Evolutionary conservation across 192 early-diverging fungal genomes (phyloP).

Genomic region (Mycoemilia scoparia): DNA sequence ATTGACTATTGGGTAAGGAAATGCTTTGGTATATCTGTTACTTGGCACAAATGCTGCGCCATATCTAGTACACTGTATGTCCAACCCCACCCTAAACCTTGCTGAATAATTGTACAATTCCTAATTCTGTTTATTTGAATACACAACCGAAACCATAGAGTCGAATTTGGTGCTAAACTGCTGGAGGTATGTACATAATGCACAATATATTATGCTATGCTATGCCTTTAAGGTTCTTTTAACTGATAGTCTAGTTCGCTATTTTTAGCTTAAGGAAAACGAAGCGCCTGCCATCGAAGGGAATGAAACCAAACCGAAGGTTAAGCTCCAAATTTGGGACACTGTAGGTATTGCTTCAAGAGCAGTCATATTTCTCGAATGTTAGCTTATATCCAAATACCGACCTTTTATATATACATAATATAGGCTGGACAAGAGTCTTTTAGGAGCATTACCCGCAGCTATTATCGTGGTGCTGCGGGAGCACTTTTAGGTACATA

Average conservation of each 20-base stretch:
- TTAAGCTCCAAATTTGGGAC: slow-evolving; percentile 92
- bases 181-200: too few species aligned
- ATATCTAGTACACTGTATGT: too few species aligned
- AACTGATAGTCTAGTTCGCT: too few species aligned
- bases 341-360: too few species aligned
- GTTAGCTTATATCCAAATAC: slow-evolving; percentile 7
- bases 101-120: not conserved
- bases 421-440: slow-evolving; percentile 74
- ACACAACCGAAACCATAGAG: slow-evolving; percentile 8
- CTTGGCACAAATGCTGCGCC: not conserved
- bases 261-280: not conserved
- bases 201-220: too few species aligned
- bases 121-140: not conserved
- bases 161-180: slow-evolving; percentile 67
- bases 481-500: slow-evolving; percentile 60
- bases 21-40: slow-evolving; percentile 11
- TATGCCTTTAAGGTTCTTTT: too few species aligned
- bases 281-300: slow-evolving; percentile 6
- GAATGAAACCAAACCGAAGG: slow-evolving; percentile 60
- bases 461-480: slow-evolving; percentile 67
- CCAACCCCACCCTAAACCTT: too few species aligned
- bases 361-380: slow-evolving; percentile 17
- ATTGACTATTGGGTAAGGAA: slow-evolving; percentile 71
- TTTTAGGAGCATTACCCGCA: slow-evolving; percentile 67
- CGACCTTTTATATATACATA: too few species aligned